phyloP scores from a whole-genome alignment of 2,329 filamentous ascomycete genomes.

The Paramyrothecium sp. region DNA sequence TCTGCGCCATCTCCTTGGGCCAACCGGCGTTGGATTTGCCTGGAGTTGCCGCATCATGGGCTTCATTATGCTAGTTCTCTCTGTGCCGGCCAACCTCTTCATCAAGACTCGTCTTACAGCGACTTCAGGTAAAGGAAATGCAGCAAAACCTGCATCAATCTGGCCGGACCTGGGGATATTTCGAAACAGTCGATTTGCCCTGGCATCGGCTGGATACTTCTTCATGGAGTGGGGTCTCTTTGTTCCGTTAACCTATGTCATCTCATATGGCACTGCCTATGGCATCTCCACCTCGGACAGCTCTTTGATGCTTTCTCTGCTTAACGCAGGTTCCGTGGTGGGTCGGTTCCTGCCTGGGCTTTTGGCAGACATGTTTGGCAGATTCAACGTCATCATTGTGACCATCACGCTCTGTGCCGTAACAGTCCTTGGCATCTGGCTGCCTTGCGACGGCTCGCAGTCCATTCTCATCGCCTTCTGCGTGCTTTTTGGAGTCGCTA shows the following conservation, averaged over 20 bases:
- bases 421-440: slow-evolving; percentile 66
- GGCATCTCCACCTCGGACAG: slow-evolving; percentile 17
- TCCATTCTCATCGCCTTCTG: slow-evolving; percentile 65
- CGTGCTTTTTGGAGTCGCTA: slow-evolving; percentile 75
- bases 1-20: slow-evolving; percentile 43
- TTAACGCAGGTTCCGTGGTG: slow-evolving; percentile 76
- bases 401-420: slow-evolving; percentile 58
- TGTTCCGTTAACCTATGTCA: slow-evolving; percentile 74
- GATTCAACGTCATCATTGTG: slow-evolving; percentile 77
- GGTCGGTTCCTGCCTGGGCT: slow-evolving; percentile 76
- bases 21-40: slow-evolving; percentile 43
- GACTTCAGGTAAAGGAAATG: slow-evolving; percentile 33
- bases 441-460: slow-evolving; percentile 55
- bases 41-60: slow-evolving; percentile 50
- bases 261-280: slow-evolving; percentile 61
- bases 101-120: slow-evolving; percentile 50
- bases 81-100: slow-evolving; percentile 45
- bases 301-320: slow-evolving; percentile 77
- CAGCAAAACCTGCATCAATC: slow-evolving; percentile 22
- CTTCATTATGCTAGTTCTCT: slow-evolving; percentile 46
- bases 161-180: slow-evolving; percentile 64
- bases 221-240: slow-evolving; percentile 71
- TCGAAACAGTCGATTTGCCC: slow-evolving; percentile 54
- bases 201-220: slow-evolving; percentile 63
- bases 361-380: slow-evolving; percentile 71